phyloP scores from a whole-genome alignment of 1,284 basidiomycete species.

The Tremellales sp. region DNA sequence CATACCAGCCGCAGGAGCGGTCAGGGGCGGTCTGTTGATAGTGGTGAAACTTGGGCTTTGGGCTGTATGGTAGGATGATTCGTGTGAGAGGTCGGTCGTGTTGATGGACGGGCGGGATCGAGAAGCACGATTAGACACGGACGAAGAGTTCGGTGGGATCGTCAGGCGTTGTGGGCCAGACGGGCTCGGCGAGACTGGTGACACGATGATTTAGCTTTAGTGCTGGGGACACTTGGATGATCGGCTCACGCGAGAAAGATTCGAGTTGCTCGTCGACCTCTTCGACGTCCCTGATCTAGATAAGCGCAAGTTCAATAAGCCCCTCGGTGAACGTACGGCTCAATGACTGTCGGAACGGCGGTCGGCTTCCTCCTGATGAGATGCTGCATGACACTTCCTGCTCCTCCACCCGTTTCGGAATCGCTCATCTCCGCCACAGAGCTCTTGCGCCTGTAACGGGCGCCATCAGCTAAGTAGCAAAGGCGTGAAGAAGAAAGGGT shows the following conservation, averaged over 20 bases:
- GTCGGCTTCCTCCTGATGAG: constrained; percentile 17
- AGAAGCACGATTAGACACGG: constrained; percentile 9
- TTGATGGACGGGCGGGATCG: constrained; percentile 27
- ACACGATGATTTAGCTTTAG: no score
- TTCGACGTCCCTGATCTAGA: constrained; percentile 20
- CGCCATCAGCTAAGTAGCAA: constrained; percentile 2
- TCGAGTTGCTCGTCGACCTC: constrained; percentile 25
- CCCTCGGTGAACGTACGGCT: constrained; percentile 24
- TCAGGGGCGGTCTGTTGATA: no score
- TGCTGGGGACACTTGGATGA: no score
- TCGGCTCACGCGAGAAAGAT: background rate
- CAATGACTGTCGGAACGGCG: constrained; percentile 34
- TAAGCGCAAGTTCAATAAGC: background rate
- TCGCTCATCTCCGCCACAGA: constrained; percentile 34
- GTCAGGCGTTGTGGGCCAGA: constrained; percentile 5
- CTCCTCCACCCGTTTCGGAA: constrained; percentile 32
- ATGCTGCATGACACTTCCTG: no score
- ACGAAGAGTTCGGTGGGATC: constrained; percentile 12
- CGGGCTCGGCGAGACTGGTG: constrained; percentile 20
- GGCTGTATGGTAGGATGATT: constrained; percentile 11
- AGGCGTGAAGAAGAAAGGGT: background rate
- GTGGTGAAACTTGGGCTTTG: no score
- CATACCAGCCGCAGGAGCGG: no score
- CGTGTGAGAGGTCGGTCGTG: constrained; percentile 14
- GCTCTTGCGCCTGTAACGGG: constrained; percentile 11